These are phyloP conservation scores for Aquilaria yunnanensis DNA, from an alignment of 345 rosid species.

Conservation along the genomic window DNA sequence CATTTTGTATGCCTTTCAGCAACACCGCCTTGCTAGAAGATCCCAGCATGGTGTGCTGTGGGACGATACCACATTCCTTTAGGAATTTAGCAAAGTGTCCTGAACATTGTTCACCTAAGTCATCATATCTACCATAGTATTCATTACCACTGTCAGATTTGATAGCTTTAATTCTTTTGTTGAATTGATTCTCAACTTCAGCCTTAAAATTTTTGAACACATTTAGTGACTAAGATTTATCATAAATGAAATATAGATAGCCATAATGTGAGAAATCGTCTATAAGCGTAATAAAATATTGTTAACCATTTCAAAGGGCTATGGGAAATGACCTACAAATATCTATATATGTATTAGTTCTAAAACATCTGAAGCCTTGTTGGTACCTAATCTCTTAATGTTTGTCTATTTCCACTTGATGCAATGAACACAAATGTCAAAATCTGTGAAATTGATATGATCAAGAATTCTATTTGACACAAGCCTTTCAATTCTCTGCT, in stretches of 20 bases:
- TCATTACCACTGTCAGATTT: neutral
- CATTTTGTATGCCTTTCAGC: too few species aligned
- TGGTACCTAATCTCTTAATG: slow-evolving; percentile 3
- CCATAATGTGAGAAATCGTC: too few species aligned
- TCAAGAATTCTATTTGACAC: slow-evolving; percentile 10
- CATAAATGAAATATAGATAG: neutral
- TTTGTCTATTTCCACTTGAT: slow-evolving; percentile 9
- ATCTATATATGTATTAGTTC: slow-evolving; percentile 11
- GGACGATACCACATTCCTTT: too few species aligned
- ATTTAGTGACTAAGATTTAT: neutral
- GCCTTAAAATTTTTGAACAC: slow-evolving; percentile 2
- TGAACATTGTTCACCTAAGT: too few species aligned
- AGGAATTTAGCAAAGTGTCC: too few species aligned
- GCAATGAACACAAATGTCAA: slow-evolving; percentile 7
- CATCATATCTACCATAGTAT: too few species aligned
- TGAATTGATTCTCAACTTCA: neutral
- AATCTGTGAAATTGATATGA: slow-evolving; percentile 6
- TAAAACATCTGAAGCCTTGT: neutral
- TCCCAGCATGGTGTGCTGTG: too few species aligned
- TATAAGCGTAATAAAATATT: neutral
- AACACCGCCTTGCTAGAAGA: too few species aligned
- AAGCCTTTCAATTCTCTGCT: neutral
- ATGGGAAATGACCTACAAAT: slow-evolving; percentile 17
- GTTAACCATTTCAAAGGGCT: slow-evolving; percentile 11
- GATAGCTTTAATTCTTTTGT: neutral